Evolutionary conservation across 2,329 filamentous ascomycete species (phyloP).

Genomic region (Aspergillus phoenicis): DNA sequence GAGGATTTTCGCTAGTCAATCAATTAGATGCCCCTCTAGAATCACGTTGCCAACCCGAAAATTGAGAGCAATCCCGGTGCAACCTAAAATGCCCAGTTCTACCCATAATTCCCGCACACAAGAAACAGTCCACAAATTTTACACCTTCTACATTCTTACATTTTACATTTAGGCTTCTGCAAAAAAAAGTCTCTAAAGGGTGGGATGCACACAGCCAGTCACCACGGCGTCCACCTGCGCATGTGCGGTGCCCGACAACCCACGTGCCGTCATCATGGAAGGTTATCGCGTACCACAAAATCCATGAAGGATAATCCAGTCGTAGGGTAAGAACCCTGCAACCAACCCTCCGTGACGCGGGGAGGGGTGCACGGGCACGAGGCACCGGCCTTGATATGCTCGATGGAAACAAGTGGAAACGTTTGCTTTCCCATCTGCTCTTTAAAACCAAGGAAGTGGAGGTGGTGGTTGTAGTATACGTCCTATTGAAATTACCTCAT

Average conservation of each 20-base stretch:
- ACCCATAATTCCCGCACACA: background rate
- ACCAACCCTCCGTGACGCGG: slow-evolving; percentile 4
- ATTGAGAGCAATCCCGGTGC: background rate
- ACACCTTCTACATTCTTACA: too few relatives aligned
- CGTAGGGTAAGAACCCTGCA: slow-evolving; percentile 10
- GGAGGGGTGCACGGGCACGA: slow-evolving; percentile 18
- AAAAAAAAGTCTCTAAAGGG: background rate
- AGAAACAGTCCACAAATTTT: background rate
- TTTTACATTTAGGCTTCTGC: background rate
- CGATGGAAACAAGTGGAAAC: slow-evolving; percentile 13
- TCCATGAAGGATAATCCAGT: slow-evolving; percentile 1
- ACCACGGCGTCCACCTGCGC: background rate
- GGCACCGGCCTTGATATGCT: slow-evolving; percentile 19
- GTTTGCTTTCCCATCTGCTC: background rate
- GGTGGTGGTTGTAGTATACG: background rate
- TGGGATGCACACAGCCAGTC: background rate
- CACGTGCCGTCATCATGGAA: slow-evolving; percentile 21
- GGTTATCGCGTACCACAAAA: slow-evolving; percentile 20
- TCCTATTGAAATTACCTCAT: slow-evolving; percentile 4
- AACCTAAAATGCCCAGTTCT: background rate
- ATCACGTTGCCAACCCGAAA: slow-evolving; percentile 5
- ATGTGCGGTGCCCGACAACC: slow-evolving; percentile 11
- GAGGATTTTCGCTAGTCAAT: background rate
- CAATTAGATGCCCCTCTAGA: background rate
- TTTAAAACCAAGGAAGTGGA: slow-evolving; percentile 3